phyloP scores from a whole-genome alignment of 345 rosid genomes.

The Bretschneidera sinensis region DNA sequence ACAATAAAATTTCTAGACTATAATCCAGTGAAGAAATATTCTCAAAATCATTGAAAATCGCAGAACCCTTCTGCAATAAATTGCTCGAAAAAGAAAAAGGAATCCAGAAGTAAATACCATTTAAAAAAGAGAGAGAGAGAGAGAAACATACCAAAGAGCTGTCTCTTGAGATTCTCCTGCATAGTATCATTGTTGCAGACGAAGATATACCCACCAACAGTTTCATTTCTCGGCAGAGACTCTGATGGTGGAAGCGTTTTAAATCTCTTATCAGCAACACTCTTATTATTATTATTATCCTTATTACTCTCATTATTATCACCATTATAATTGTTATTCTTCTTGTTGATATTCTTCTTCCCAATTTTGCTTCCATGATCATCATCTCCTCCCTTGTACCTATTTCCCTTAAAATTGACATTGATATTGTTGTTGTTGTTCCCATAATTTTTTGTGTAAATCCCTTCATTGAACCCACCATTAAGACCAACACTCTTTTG shows the following conservation, averaged over 20 bases:
- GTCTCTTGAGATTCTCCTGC: slow-evolving; percentile 85
- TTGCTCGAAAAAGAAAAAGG: neutral
- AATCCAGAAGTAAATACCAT: too few relatives aligned
- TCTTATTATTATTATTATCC: slow-evolving; percentile 25
- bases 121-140: neutral
- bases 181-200: slow-evolving; percentile 99
- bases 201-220: slow-evolving; percentile 92
- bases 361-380: slow-evolving; percentile 40
- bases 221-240: slow-evolving; percentile 81
- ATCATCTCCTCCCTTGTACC: slow-evolving; percentile 53
- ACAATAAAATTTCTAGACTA: neutral
- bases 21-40: too few relatives aligned
- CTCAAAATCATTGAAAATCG: neutral
- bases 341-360: slow-evolving; percentile 46
- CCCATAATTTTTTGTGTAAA: slow-evolving; percentile 37
- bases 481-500: slow-evolving; percentile 40
- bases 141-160: slow-evolving; percentile 71
- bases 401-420: slow-evolving; percentile 38
- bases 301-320: slow-evolving; percentile 26
- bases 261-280: slow-evolving; percentile 69
- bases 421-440: slow-evolving; percentile 29
- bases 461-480: slow-evolving; percentile 85
- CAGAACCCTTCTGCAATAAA: neutral
- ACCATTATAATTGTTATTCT: slow-evolving; percentile 26
- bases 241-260: slow-evolving; percentile 96